Evolutionary conservation across 1,284 basidiomycete genomes (phyloP), one percentile per base, ranked within the genome.

Genomic region (Veloporphyrellus conicus): DNA sequence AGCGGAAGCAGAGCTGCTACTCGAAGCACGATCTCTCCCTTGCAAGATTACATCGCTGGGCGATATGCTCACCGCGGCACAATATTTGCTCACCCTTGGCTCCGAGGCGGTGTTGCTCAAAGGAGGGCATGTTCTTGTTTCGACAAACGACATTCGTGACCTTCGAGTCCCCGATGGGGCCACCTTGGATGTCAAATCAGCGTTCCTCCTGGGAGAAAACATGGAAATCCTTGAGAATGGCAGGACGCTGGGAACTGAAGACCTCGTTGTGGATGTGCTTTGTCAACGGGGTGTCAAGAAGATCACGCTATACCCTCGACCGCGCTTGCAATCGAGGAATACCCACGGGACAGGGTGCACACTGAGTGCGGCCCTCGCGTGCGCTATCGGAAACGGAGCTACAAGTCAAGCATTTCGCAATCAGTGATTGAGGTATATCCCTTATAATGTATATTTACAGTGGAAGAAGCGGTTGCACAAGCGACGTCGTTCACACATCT

Each of bases 261-360:
- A 66, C 4, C 63, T 89, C 29, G 85, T 94, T 7, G 82, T 88
- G n/a, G 93, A 96, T 60, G 75, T 93, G 0, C 69, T 96, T 10
- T 76, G 75, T 44, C 70, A 79, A 43, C 55, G 53, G 31, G 60
- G 59, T 11, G 68, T 33, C 29, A 46, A 63, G 8, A 50, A 47
- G 9, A 66, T 69, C 25, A 76, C 75, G 0, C 51, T 92, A 15
- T 89, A 87, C 51, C 75, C 86, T 18, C 78, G 83, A 3, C 81
- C 80, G 3, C 72, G 78, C 19, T 71, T 94, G 20, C 73, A 85
- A 5, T 84, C 85, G 10, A 77, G 68, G 20, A 90, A 76, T 54
- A 94, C 93, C 0, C 94, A 97, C 62, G 94, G 94, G 1, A 97
- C 94, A 0, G 94, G 94, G 2, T 98, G 93, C 64, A 97, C 94